Percentiles rank a stretch among this genome's conserved stretches.
phyloP scores from a whole-genome alignment of 1,284 basidiomycete species.

The Thelephora terrestris region DNA sequence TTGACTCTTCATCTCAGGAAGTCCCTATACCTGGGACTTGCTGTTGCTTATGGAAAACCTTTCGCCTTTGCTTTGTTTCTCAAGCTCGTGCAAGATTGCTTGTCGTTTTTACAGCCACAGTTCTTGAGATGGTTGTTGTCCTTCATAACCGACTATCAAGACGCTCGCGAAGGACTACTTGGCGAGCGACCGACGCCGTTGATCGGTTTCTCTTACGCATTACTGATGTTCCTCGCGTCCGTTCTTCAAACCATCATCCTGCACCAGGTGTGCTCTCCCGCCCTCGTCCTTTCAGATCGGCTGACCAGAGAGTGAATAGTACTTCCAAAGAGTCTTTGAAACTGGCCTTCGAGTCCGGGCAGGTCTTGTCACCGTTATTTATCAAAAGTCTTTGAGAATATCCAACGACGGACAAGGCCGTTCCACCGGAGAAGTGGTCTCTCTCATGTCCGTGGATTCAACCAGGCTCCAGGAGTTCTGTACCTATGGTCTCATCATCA shows the following conservation, averaged over 20 bases:
- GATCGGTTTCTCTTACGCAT: constrained; percentile 69
- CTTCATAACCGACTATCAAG: constrained; percentile 75
- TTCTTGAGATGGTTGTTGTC: constrained; percentile 72
- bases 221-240: constrained; percentile 73
- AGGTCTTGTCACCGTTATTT: constrained; percentile 79
- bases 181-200: constrained; percentile 24
- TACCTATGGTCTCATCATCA: constrained; percentile 64
- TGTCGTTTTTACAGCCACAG: constrained; percentile 86
- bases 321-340: constrained; percentile 74
- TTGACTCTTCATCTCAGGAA: constrained; percentile 21
- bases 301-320: constrained; percentile 29
- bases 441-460: constrained; percentile 85
- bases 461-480: constrained; percentile 82
- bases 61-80: constrained; percentile 60
- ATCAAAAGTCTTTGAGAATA: constrained; percentile 78
- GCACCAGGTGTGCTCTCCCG: constrained; percentile 56
- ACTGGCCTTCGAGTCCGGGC: constrained; percentile 90
- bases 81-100: constrained; percentile 71
- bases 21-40: constrained; percentile 65
- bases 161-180: constrained; percentile 25
- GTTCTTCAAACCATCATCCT: constrained; percentile 74
- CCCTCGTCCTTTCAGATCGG: not conserved
- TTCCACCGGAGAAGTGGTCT: constrained; percentile 88
- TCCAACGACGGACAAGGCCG: constrained; percentile 77
- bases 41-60: constrained; percentile 69